These are phyloP conservation scores for Medicago lupulina DNA, from an alignment of 306 rosid genomes.

Conservation along the genomic window DNA sequence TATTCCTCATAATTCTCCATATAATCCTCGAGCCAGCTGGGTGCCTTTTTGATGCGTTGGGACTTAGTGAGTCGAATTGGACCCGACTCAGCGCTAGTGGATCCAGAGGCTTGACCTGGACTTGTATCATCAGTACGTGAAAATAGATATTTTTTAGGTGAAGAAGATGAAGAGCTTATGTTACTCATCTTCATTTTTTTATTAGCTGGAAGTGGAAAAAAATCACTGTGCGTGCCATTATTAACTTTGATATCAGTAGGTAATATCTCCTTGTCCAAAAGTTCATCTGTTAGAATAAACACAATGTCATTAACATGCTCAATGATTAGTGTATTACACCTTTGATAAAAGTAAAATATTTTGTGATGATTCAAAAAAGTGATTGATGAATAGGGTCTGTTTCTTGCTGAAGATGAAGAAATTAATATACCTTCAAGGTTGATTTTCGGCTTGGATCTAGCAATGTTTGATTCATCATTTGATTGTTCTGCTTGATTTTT, in stretches of 20 bases:
- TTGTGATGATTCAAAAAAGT: not conserved
- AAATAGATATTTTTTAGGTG: not conserved
- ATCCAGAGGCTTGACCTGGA: not conserved
- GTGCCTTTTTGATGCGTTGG: not conserved
- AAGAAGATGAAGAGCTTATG: not conserved
- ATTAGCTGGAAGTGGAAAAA: constrained; percentile 5
- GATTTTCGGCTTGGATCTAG: constrained; percentile 25
- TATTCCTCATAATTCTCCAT: too few relatives aligned
- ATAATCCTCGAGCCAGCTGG: not conserved
- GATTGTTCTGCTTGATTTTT: constrained; percentile 33
- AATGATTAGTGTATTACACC: not conserved
- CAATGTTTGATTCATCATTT: not conserved
- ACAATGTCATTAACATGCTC: not conserved
- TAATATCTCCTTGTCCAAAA: constrained; percentile 37
- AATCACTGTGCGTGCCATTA: not conserved
- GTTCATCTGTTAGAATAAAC: constrained; percentile 31
- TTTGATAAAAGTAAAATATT: not conserved
- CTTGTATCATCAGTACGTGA: not conserved
- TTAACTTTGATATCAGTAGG: not conserved
- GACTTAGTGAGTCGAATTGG: not conserved
- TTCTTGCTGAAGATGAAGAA: constrained; percentile 31
- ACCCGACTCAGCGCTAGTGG: not conserved
- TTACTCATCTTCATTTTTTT: constrained; percentile 28
- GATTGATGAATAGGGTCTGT: not conserved
- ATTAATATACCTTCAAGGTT: constrained; percentile 23